Base-by-base conservation (phyloP, 495 filamentous ascomycete species). In the Barbatosphaeria neglecta region DNA sequence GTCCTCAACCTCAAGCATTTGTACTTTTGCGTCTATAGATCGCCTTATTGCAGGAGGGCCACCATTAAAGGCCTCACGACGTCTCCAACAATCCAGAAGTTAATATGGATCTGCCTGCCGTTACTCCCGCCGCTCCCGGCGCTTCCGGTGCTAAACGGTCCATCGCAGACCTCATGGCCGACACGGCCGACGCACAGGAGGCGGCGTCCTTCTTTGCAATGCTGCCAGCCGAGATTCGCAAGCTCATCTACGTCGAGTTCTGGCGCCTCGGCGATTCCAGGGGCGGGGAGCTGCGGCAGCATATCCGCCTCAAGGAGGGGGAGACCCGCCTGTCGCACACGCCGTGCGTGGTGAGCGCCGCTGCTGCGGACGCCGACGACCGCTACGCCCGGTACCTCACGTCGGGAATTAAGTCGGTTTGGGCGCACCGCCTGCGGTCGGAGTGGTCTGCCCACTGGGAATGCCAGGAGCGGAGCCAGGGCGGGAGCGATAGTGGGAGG, bases 161-260 rank as follows among this genome's bases (percentile, higher is more conserved):
- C 31, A 35, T 41, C 1, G 9, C 22, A 1, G 39, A 24, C 20
- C 39, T 5, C 22, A 11, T 52, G 20, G 38, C 22, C 13, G 6
- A 23, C 4, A 46, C 51, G 5, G 46, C 47, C 6, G 23, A 50
- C 19, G 17, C 40, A 22, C 59, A 62, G 37, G 20, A 19, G 24
- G 20, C 31, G 1, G 56, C 59, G 15, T 50, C 28, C 43, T 57
- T 62, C 45, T 60, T 62, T 44, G 20, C 47, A 7, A 33, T 43
- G 6, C 56, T 61, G 9, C 59, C 60, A 4, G 38, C 47, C 19
- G 60, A 62, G 46, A 47, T 62, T 24, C 60, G 60, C 22, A 46
- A 52, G 37, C 46, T 55, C 24, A 56, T 62, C 38, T 62, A 60
- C 46, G 6, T 22, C 45, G 53, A 60, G 20, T 44, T 53, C 44